Evolutionary conservation across 768 basidiomycete species (phyloP).

Genomic region (Panaeolus cyanescens): DNA sequence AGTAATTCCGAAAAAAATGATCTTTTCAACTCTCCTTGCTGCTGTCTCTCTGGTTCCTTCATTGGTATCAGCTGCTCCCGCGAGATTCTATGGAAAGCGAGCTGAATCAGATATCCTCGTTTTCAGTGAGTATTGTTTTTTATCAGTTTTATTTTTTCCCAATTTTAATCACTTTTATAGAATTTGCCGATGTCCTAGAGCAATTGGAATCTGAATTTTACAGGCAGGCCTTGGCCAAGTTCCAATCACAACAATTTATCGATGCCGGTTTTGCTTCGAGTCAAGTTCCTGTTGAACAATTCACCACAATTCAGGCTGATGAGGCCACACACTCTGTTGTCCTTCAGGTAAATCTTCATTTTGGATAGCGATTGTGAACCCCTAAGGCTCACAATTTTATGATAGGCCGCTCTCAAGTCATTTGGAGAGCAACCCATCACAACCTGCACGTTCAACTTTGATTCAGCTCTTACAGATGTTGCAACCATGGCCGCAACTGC

Average conservation of each 20-base stretch:
- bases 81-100: constrained; percentile 42
- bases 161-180: constrained; percentile 33
- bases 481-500: constrained; percentile 70
- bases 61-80: constrained; percentile 51
- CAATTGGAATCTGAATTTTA: constrained; percentile 75
- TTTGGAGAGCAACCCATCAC: constrained; percentile 57
- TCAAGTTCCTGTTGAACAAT: constrained; percentile 58
- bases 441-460: constrained; percentile 71
- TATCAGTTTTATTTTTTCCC: not conserved
- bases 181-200: constrained; percentile 77
- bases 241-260: constrained; percentile 62
- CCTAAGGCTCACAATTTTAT: not conserved
- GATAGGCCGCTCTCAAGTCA: constrained; percentile 48
- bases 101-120: constrained; percentile 52
- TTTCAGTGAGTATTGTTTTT: constrained; percentile 49
- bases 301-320: constrained; percentile 60
- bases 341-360: constrained; percentile 43
- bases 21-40: constrained; percentile 48
- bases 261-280: constrained; percentile 63
- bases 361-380: not conserved
- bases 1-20: constrained; percentile 35
- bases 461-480: constrained; percentile 61
- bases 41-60: constrained; percentile 31
- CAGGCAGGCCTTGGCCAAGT: constrained; percentile 61
- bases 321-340: constrained; percentile 59